Base-by-base conservation (phyloP, 345 rosid species). In the Aegle marmelos region DNA sequence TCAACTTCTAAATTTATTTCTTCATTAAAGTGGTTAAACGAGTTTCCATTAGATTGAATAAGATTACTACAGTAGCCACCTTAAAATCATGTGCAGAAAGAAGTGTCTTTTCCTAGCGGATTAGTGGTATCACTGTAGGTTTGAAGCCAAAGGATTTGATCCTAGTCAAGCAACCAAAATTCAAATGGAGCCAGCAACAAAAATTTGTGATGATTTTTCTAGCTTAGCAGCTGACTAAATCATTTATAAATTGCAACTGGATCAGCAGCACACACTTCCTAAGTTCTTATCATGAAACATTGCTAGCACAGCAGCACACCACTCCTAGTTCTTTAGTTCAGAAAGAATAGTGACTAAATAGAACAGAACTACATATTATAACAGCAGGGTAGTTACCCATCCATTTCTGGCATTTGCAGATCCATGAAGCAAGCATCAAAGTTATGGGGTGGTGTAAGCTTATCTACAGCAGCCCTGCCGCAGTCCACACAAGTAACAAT, bases 341-440 rank as follows among this genome's bases (percentile, higher is more conserved):
- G 61, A 37, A 45, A 72, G 50, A 30, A 63, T 24, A 34, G n/a
- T 75, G 25, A 33, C 60, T 31, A 17, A 54, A 67, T 37, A 50
- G 17, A 74, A 70, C 60, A 48, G 28, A 59, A 72, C n/a, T n/a
- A 53, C 64, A 19, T 54, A 27, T 54, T 25, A 45, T 30, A 39
- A 62, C 30, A 70, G 8, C 2, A 70, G 73, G 79, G 21, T 63
- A 28, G 57, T 79, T 91, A 95, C 99, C 98, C 99, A 48, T 95
- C 97, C 91, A 93, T 90, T 86, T 90, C 99, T 34, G 99, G 99
- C 99, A 95, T 95, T 76, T 94, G 94, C 83, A 91, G 87, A 83
- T 95, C 99, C 98, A 95, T 95, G 86, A 95, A 92, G 86, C 99
- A 95, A 64, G 96, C 97, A 75, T 92, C 90, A 27, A 95, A 95